Percentiles rank a stretch among this genome's conserved stretches.
phyloP scores from a whole-genome alignment of 306 rosid genomes.

The Begonia fuchsioides region DNA sequence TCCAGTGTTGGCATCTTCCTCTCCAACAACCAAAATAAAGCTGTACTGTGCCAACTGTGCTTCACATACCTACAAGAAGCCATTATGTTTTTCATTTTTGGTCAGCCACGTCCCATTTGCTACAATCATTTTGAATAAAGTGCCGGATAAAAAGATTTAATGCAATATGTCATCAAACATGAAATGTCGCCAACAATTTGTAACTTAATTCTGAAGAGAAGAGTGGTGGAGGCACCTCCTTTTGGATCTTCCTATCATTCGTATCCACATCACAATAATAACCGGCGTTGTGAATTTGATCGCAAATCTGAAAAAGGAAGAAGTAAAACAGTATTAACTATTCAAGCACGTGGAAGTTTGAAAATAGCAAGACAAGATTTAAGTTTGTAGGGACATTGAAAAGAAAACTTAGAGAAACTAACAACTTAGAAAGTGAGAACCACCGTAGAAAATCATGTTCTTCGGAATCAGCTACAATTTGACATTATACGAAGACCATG shows the following conservation, averaged over 20 bases:
- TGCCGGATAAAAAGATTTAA: neutral
- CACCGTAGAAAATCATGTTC: no score
- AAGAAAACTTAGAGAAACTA: no score
- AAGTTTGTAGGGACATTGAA: no score
- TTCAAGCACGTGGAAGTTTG: neutral
- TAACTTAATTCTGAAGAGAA: no score
- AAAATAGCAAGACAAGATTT: no score
- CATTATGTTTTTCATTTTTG: no score
- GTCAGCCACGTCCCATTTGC: no score
- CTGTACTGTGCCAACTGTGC: constrained; percentile 78
- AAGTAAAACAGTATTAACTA: neutral
- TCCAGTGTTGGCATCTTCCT: constrained; percentile 72
- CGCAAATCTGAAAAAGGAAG: constrained; percentile 39
- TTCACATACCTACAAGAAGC: constrained; percentile 59
- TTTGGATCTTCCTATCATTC: constrained; percentile 79
- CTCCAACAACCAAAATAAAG: constrained; percentile 89
- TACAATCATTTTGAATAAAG: neutral
- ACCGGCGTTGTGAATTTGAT: constrained; percentile 57
- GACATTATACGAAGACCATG: no score
- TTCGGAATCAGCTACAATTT: no score
- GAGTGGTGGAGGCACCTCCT: constrained; percentile 35
- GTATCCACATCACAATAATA: constrained; percentile 62
- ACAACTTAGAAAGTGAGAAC: no score
- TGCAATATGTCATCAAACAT: no score
- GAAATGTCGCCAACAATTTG: neutral